These are phyloP conservation scores for Gymnopilus dilepis DNA, from an alignment of 768 basidiomycete genomes.

Conservation along the genomic window DNA sequence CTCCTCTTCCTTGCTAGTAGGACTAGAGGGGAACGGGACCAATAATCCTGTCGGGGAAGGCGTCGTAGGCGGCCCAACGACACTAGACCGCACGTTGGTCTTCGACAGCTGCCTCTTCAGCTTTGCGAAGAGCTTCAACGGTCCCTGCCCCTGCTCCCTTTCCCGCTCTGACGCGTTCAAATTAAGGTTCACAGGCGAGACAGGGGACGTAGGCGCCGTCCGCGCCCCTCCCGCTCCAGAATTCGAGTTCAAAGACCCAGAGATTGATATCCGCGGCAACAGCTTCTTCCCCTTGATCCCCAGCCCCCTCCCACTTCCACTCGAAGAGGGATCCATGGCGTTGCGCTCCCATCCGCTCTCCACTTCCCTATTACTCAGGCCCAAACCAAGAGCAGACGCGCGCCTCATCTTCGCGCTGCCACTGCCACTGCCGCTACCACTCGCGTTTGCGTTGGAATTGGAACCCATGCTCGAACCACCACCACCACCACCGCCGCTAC, in stretches of 20 bases:
- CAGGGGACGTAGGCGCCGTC: neutral
- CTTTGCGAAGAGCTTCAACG: conserved; percentile 12
- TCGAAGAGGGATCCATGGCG: neutral
- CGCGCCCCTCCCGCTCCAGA: too few relatives aligned
- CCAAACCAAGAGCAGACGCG: neutral
- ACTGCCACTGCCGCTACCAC: neutral
- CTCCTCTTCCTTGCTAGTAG: neutral
- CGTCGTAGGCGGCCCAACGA: neutral
- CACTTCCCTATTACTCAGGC: neutral
- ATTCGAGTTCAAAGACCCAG: neutral
- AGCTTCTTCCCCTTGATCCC: neutral
- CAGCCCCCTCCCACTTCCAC: neutral
- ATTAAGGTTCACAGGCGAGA: neutral
- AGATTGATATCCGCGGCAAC: conserved; percentile 4
- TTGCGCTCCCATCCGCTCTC: conserved; percentile 1
- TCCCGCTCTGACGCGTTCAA: too few relatives aligned
- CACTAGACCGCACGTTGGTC: neutral
- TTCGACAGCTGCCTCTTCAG: conserved; percentile 18
- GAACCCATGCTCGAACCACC: too few relatives aligned
- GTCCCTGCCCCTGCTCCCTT: neutral
- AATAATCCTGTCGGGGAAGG: neutral
- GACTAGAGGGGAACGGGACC: neutral
- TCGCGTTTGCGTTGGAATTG: too few relatives aligned
- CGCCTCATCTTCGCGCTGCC: neutral
- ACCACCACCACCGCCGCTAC: neutral